These are phyloP conservation scores for Limonium bicolor DNA, from an alignment of 148 eudicot genomes.

Conservation along the genomic window DNA sequence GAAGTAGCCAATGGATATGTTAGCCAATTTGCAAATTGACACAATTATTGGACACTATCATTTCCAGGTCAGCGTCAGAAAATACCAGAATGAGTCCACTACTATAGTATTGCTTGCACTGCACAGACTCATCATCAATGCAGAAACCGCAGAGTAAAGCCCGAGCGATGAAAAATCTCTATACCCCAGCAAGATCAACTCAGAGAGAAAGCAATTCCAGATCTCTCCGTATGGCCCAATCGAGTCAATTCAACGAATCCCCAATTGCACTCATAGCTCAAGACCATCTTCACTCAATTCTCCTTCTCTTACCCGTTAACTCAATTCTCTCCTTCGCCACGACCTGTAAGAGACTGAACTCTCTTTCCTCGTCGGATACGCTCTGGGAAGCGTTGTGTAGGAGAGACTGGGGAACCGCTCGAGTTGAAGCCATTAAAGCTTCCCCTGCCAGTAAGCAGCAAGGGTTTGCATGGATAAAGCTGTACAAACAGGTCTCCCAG, in stretches of 20 bases:
- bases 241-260: neutral
- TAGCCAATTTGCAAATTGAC: too few species aligned
- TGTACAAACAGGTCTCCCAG: conserved; percentile 43
- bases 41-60: too few species aligned
- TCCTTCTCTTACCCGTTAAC: conserved; percentile 46
- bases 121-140: too few species aligned
- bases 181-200: too few species aligned
- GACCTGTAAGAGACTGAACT: conserved; percentile 52
- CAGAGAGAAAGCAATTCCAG: neutral
- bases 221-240: conserved; percentile 1
- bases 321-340: conserved; percentile 60
- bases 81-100: too few species aligned
- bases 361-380: conserved; percentile 34
- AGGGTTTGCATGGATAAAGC: conserved; percentile 40
- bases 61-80: too few species aligned
- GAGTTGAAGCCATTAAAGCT: conserved; percentile 38
- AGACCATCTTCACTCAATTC: conserved; percentile 68
- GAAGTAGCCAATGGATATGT: too few species aligned
- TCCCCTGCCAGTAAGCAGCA: conserved; percentile 8
- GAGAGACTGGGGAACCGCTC: conserved; percentile 64
- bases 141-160: too few species aligned
- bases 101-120: too few species aligned
- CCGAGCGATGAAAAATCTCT: too few species aligned
- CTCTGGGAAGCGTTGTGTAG: conserved; percentile 77
- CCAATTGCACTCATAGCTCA: conserved; percentile 4